phyloP scores from a whole-genome alignment of 345 rosid species.

The Turnera subulata region DNA sequence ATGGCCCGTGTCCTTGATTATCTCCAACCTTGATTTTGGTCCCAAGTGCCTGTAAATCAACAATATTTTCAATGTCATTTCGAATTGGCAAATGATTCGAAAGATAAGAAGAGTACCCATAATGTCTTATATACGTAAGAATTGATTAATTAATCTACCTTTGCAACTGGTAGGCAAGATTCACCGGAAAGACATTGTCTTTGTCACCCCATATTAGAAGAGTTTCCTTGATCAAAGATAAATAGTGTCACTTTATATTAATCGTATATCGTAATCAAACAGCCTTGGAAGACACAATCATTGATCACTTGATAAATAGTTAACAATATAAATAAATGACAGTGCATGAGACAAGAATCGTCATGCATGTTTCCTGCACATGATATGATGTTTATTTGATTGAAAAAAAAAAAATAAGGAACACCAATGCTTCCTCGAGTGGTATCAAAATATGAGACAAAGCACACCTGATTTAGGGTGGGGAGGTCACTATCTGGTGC shows the following conservation, averaged over 20 bases:
- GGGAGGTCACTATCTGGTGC: slow-evolving; percentile 32
- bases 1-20: slow-evolving; percentile 64
- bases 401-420: too few species aligned
- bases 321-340: background rate
- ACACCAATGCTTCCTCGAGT: too few species aligned
- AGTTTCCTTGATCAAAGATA: slow-evolving; percentile 41
- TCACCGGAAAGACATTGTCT: slow-evolving; percentile 57
- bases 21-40: slow-evolving; percentile 57
- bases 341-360: too few species aligned
- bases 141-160: slow-evolving; percentile 33
- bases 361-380: too few species aligned
- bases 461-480: slow-evolving; percentile 59
- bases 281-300: background rate
- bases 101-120: too few species aligned
- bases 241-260: background rate
- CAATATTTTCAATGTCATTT: background rate
- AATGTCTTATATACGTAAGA: background rate
- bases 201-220: slow-evolving; percentile 76
- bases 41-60: slow-evolving; percentile 46
- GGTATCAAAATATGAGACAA: too few species aligned
- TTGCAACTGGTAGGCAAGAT: slow-evolving; percentile 50
- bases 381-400: too few species aligned
- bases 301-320: background rate
- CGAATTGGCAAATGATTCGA: background rate
- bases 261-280: background rate